Conservation (phyloP, 495 filamentous ascomycete species). For the Podospora bellae-mahoneyi region DNA sequence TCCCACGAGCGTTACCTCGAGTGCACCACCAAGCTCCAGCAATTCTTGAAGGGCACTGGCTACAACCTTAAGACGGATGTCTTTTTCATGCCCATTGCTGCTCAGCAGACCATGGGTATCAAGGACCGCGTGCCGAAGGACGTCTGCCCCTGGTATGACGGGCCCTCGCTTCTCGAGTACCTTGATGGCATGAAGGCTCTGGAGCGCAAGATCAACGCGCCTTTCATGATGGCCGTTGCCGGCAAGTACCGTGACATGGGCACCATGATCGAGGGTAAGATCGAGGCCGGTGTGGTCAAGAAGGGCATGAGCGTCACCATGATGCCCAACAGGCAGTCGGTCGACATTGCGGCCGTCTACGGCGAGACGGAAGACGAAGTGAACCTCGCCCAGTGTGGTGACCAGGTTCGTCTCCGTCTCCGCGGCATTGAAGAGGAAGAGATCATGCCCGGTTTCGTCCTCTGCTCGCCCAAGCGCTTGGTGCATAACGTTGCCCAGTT, state of each 20-base stretch:
- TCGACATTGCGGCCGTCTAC: conserved; percentile 79
- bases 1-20: conserved; percentile 86
- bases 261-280: conserved; percentile 94
- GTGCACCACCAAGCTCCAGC: conserved; percentile 81
- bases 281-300: conserved; percentile 85
- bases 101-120: conserved; percentile 78
- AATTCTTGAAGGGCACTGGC: conserved; percentile 84
- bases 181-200: conserved; percentile 86
- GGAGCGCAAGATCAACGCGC: conserved; percentile 93
- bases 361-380: conserved; percentile 97
- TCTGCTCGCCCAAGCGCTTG: conserved; percentile 85
- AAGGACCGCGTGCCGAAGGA: conserved; percentile 80
- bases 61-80: conserved; percentile 91
- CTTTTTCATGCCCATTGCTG: conserved; percentile 93
- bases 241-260: conserved; percentile 97
- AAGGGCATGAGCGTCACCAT: conserved; percentile 79
- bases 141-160: conserved; percentile 77
- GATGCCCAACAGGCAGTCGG: conserved; percentile 88
- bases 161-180: conserved; percentile 92
- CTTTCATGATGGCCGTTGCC: conserved; percentile 98
- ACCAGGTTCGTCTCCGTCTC: conserved; percentile 89
- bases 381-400: conserved; percentile 73
- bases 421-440: conserved; percentile 97
- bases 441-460: conserved; percentile 89
- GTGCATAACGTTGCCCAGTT: conserved; percentile 88